Evolutionary conservation across 805 yeast species (phyloP).

Genomic region (Candida namnaoensis): DNA sequence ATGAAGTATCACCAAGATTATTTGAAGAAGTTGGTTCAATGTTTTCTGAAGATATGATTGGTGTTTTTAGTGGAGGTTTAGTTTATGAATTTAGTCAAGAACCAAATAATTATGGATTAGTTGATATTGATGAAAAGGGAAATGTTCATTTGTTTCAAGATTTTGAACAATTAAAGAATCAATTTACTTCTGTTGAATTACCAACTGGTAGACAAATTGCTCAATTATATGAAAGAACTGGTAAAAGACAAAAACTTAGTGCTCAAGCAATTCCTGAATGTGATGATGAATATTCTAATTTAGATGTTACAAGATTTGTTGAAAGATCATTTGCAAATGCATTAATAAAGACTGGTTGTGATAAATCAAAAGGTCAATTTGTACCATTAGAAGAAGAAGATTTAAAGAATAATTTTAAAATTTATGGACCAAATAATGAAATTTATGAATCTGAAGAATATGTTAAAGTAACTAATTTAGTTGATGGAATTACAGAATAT

Average conservation of each 20-base stretch:
- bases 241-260: constrained; percentile 13
- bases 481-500: constrained; percentile 15
- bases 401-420: constrained; percentile 30
- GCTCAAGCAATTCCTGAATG: constrained; percentile 25
- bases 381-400: constrained; percentile 36
- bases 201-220: constrained; percentile 20
- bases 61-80: constrained; percentile 76
- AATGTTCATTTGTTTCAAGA: constrained; percentile 36
- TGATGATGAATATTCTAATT: constrained; percentile 29
- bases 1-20: constrained; percentile 65
- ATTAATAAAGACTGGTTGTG: constrained; percentile 42
- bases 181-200: constrained; percentile 27
- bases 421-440: constrained; percentile 35
- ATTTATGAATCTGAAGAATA: constrained; percentile 11
- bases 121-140: constrained; percentile 35
- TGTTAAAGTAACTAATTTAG: constrained; percentile 12
- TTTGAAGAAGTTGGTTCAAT: constrained; percentile 72
- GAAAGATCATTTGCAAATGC: constrained; percentile 33
- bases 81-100: constrained; percentile 79
- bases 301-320: constrained; percentile 29
- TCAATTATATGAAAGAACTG: constrained; percentile 13
- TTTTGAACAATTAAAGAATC: constrained; percentile 37
- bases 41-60: constrained; percentile 64
- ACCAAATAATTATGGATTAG: constrained; percentile 72
- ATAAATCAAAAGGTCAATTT: constrained; percentile 37